Conservation (phyloP, 371 early-diverging fungal species). For the Haplosporangium sp. region DNA sequence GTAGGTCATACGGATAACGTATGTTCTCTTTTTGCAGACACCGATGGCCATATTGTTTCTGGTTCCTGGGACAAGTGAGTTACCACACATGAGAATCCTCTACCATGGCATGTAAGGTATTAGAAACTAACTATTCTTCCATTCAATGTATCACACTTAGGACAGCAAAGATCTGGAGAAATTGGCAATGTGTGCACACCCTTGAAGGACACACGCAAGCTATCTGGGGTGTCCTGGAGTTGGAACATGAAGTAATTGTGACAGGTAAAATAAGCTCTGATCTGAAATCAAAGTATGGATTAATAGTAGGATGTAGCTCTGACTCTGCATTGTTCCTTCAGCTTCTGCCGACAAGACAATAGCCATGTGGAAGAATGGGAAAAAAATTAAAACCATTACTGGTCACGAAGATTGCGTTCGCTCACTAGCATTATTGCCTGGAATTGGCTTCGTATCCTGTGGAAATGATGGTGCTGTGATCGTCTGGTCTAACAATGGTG, state of each 20-base stretch:
- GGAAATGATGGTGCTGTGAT: constrained; percentile 92
- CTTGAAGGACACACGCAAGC: constrained; percentile 89
- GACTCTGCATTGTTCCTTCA: constrained; percentile 24
- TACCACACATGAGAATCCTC: no score
- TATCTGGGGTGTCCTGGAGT: constrained; percentile 90
- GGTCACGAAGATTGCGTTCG: constrained; percentile 96
- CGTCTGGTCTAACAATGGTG: constrained; percentile 83
- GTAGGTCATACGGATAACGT: constrained; percentile 92
- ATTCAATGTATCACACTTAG: constrained; percentile 46
- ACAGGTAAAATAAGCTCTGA: constrained; percentile 72
- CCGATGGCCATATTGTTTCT: constrained; percentile 82
- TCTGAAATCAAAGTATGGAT: no score
- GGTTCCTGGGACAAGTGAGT: constrained; percentile 97
- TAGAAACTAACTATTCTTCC: not conserved
- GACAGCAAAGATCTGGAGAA: constrained; percentile 90
- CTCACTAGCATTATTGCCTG: constrained; percentile 74
- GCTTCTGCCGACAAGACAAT: constrained; percentile 96
- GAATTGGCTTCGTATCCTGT: constrained; percentile 84
- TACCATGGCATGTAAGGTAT: not conserved
- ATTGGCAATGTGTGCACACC: constrained; percentile 74
- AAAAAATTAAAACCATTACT: constrained; percentile 71
- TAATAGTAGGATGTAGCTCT: not conserved
- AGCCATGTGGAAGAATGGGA: constrained; percentile 86
- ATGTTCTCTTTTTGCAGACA: constrained; percentile 76
- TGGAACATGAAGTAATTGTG: constrained; percentile 77